Evolutionary conservation across 2,329 filamentous ascomycete species (phyloP), one percentile per base, ranked within the genome.

Genomic region (Fusarium siculi): DNA sequence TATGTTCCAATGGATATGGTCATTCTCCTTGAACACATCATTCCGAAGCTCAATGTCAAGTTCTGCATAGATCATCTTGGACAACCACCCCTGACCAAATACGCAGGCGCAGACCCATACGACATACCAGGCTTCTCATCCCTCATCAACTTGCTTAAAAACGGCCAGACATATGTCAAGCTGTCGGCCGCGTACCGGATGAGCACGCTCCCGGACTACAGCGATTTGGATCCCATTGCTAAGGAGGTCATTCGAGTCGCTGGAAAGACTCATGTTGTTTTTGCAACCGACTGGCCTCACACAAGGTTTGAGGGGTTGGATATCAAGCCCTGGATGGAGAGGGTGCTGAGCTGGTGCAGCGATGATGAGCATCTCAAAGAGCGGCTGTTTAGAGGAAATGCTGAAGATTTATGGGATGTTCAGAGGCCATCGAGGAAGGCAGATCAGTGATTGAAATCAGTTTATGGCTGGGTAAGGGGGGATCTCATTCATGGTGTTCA

Each of bases 271-370:
- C 81, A 84, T 21, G 81, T 89, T 15, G 84, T 91, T 0, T 91
- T 89, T 78, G 89, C 88, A 3, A 89, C 88, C 1, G 89, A 91
- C 74, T 91, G 89, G 90, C 90, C 90, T 25, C 89, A 91, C 78
- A 92, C 90, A 7, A 82, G 89, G 18, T 91, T 88, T 66, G 87
- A 90, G 28, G 86, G 85, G 5, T 72, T 90, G 5, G 86, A 91
- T 74, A 87, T 90, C 28, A 81, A 53, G 36, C 77, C 77, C 0
- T 80, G 78, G 77, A 77, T 89, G 34, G 83, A 89, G 65, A 82
- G 80, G 58, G 87, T 88, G 54, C 77, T 91, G 61, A 81, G 85
- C 19, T 87, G 88, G 84, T 89, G 87, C 72, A 83, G 81, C 4
- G 80, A 82, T 2, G 82, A 86, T 59, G 79, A 82, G 9, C 72